These are phyloP conservation scores for Alternaria brassicicola DNA, from an alignment of 2,329 filamentous ascomycete species.

Conservation along the genomic window DNA sequence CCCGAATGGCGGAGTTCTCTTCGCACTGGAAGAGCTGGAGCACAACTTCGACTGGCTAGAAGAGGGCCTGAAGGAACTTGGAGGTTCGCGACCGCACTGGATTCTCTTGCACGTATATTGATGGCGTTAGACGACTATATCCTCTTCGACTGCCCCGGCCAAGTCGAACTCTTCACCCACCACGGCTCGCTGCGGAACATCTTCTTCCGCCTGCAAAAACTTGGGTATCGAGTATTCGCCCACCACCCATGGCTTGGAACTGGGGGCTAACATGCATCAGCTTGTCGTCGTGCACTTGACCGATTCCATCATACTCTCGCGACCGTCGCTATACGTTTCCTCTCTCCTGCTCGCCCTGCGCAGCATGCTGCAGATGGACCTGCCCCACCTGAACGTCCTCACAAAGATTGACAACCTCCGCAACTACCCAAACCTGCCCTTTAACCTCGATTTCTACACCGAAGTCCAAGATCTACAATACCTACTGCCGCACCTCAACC, in stretches of 20 bases:
- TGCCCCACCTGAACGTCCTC: conserved; percentile 92
- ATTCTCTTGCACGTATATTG: conserved; percentile 14
- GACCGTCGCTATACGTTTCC: conserved; percentile 93
- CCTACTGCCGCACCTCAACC: conserved; percentile 78
- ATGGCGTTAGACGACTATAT: conserved; percentile 76
- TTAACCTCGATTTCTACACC: conserved; percentile 97
- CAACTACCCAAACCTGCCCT: conserved; percentile 83
- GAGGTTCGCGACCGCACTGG: conserved; percentile 51
- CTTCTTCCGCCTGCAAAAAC: conserved; percentile 86
- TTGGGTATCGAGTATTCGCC: conserved; percentile 82
- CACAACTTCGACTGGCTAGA: conserved; percentile 93
- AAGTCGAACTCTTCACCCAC: conserved; percentile 96
- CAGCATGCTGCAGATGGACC: conserved; percentile 97
- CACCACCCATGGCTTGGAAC: conserved; percentile 27
- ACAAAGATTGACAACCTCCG: conserved; percentile 97
- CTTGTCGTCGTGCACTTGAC: conserved; percentile 92
- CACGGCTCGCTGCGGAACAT: conserved; percentile 91
- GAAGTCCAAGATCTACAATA: conserved; percentile 93
- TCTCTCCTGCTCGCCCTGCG: conserved; percentile 90
- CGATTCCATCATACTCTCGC: conserved; percentile 90
- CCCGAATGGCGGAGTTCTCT: conserved; percentile 90
- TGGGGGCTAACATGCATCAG: conserved; percentile 57
- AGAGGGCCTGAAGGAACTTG: conserved; percentile 76
- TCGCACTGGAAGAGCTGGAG: conserved; percentile 93
- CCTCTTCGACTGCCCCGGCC: conserved; percentile 93